These are phyloP conservation scores for Adansonia digitata DNA, from an alignment of 345 rosid species.

Conservation along the genomic window DNA sequence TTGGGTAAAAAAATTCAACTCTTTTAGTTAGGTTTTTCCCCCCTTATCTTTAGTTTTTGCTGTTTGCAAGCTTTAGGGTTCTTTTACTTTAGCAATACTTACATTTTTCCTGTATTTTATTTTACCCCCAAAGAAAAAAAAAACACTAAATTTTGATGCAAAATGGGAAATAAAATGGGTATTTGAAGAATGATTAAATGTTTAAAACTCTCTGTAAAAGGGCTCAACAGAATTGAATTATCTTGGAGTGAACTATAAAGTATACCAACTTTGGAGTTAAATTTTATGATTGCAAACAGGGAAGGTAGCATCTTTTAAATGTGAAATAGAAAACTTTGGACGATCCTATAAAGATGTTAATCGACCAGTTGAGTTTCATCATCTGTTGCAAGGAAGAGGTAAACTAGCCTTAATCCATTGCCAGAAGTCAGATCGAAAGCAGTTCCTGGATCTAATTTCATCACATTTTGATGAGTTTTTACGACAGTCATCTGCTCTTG, in stretches of 20 bases:
- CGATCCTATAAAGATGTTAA: constrained; percentile 18
- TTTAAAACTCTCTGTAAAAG: neutral
- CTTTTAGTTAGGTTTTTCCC: no score
- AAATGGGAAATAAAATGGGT: neutral
- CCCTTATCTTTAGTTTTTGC: no score
- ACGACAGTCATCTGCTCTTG: constrained; percentile 40
- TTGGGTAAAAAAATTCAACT: no score
- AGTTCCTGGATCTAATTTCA: constrained; percentile 10
- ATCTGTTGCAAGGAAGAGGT: constrained; percentile 2
- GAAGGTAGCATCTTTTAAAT: constrained; percentile 18
- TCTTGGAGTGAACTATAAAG: neutral
- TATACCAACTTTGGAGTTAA: neutral
- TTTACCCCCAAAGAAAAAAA: neutral
- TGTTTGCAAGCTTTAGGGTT: neutral
- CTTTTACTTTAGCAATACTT: neutral
- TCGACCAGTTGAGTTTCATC: constrained; percentile 1
- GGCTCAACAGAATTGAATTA: neutral
- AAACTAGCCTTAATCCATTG: neutral
- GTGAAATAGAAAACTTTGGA: constrained; percentile 19
- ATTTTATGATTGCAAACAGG: constrained; percentile 30
- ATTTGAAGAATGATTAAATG: neutral
- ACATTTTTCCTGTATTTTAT: neutral
- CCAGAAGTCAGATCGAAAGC: constrained; percentile 18
- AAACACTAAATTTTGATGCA: neutral
- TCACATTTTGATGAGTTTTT: constrained; percentile 12